Evolutionary conservation across 805 yeast genomes (phyloP).

Genomic region (Candida odintsovae): DNA sequence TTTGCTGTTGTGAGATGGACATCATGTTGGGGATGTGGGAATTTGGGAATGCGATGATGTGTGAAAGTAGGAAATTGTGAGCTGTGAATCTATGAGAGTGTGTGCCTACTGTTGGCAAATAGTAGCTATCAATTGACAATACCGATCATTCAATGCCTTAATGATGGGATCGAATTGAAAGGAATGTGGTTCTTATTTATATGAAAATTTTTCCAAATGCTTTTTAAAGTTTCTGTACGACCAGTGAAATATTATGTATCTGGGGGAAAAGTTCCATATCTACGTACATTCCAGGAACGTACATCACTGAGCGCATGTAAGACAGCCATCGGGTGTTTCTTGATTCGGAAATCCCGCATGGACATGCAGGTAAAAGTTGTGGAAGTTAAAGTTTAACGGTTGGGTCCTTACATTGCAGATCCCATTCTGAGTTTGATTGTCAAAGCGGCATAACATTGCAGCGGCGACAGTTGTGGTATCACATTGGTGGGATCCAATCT

Average conservation of each 20-base stretch:
- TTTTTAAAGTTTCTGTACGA: background rate
- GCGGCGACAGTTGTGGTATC: background rate
- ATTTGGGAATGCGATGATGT: background rate
- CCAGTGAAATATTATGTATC: background rate
- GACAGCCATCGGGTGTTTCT: background rate
- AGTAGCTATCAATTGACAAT: too few species aligned
- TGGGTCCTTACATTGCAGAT: background rate
- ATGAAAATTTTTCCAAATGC: background rate
- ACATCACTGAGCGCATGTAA: background rate
- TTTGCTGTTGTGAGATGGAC: conserved; percentile 1
- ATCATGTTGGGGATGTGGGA: background rate
- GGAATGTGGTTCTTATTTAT: background rate
- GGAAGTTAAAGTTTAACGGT: background rate
- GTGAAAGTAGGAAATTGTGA: background rate
- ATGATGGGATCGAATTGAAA: background rate
- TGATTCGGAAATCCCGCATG: background rate
- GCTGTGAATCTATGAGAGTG: background rate
- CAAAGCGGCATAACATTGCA: background rate
- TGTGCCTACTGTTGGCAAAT: too few species aligned
- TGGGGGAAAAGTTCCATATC: background rate
- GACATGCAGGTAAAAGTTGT: background rate
- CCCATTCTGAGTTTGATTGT: background rate
- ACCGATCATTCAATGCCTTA: too few species aligned
- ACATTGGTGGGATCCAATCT: background rate
- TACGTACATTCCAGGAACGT: background rate